Base-by-base conservation (phyloP, 2,329 filamentous ascomycete species). In the Davidsoniella neocaledoniae region DNA sequence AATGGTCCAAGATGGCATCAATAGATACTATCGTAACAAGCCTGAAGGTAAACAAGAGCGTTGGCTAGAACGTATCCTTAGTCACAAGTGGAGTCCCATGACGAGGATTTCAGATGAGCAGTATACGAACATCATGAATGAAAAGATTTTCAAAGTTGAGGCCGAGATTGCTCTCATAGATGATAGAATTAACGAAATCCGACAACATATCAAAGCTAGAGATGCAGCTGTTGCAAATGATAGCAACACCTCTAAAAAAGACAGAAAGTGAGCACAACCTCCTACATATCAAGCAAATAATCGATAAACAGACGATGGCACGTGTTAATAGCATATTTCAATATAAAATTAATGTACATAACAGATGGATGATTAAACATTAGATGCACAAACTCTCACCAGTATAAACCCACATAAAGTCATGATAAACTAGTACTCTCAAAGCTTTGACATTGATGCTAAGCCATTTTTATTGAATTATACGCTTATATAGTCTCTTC, bases 141-240 rank as follows among this genome's bases (percentile, higher is more conserved):
- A 88, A 61, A 86, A 81, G 63, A 65, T 86, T 39, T 61, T 90
- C 23, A 72, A 69, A 54, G 66, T 90, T 2, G 81, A 91, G 55
- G 82, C 76, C 1, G 82, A 90, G 54, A 86, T 91, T 62, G 79
- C 83, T 0, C 62, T 91, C 4, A 69, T 90, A 36, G 83, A 91
- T 58, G 85, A 90, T 49, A 78, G 77, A 58, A 84, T 91, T 56
- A 72, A 60, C 1, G 62, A 64, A 42, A 48, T 69, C 17, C 55
- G 57, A 49, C 51, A 52, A 12, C 43, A 53, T 26, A 50, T 48
- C 9, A 39, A 41, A 33, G 40, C 42, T 25, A 50, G 43, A 39
- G 48, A 50, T 38, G 40, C n/a, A 33, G 29, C 29, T 9, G 29
- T 5, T 12, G 29, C 29, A 4, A 33, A 33, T 33, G 12, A 9